Evolutionary conservation across 495 filamentous ascomycete genomes (phyloP), one percentile per base, ranked within the genome.

Genomic region (Xylaria nigripes): DNA sequence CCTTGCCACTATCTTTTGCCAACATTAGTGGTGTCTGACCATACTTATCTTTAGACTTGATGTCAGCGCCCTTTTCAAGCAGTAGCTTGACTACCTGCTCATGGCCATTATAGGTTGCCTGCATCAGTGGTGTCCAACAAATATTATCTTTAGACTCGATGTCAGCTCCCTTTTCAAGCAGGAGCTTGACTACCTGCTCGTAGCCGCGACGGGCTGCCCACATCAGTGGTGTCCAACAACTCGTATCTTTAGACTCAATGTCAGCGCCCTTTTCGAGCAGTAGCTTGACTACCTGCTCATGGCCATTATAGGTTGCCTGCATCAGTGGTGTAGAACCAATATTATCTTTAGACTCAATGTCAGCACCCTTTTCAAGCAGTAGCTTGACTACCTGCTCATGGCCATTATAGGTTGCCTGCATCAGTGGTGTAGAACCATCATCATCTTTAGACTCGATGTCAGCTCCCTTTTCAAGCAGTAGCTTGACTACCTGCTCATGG

Each of bases 181-280:
- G 16, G 1, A 51, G 48, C 16, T 25, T 22, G 7, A 51, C 38
- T 25, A 51, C 21, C 24, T 1, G 8, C 6, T 29, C 21, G 13
- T 25, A 12, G 2, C 32, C 22, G 5, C 25, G 8, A 12, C 22
- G 8, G 16, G 16, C 48, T 29, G 48, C 48, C 23, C 4, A 19
- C 1, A 1, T 16, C 13, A 50, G 36, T 1, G 23, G 22, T 21
- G 48, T 41, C 27, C 27, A n/a, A 15, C 23, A 4, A 41, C 1
- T 3, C 0, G 9, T 41, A 19, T 41, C 36, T 13, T 18, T 29
- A 6, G 48, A 13, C n/a, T 50, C 48, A 19, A 42, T 5, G 7
- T 50, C 23, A 15, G 22, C 64, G 0, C 36, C 34, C 15, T 42
- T 41, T 10, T 50, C 48, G 0, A 71, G 72, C 1, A 6, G 58